Evolutionary conservation across 192 early-diverging fungal genomes (phyloP), one percentile per base, ranked within the genome.

Genomic region (Chytriomyces sp.): DNA sequence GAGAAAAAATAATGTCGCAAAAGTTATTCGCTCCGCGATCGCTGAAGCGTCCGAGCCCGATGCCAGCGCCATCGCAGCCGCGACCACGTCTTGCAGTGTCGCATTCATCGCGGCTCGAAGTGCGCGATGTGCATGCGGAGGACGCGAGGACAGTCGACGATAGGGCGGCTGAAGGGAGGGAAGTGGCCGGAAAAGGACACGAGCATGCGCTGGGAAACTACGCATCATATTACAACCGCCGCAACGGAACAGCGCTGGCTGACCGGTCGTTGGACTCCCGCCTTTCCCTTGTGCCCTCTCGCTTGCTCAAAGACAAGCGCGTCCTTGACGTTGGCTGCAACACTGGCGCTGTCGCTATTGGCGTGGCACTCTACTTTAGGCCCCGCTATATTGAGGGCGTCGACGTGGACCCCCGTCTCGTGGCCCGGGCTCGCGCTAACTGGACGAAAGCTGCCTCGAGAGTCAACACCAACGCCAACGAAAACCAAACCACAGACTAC

Each of bases 271-370:
- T 59, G 28, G 93, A 94, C 74, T 70, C 84, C 1, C 84, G 93
- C 5, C 66, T 94, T 5, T 63, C 74, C 25, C 44, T 88, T 4
- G 52, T 94, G 33, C 75, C 86, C 2, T 52, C 61, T 31, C 61
- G 31, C 14, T 80, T 80, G 74, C 83, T 94, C 34, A 61, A 64
- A 39, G 77, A 77, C 8, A 88, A 89, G 41, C 52, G 57, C 22
- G 88, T 93, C 4, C 79, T 93, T 10, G 93, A 94, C 66, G 85
- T 94, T 73, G 93, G 93, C 3, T 94, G 93, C 79, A 92, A 94
- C 74, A 72, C 85, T 0, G 93, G 89, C 7, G 55, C 83, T 26
- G 60, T 94, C 6, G 86, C 89, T 2, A 73, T 82, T 26, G 26
- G 6, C 2, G 31, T 80, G 75, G 93, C 89, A 0, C n/a, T 77